Evolutionary conservation across 352 stramenopile genomes (phyloP).

Genomic region (Phytopythium cucurbitacearum): DNA sequence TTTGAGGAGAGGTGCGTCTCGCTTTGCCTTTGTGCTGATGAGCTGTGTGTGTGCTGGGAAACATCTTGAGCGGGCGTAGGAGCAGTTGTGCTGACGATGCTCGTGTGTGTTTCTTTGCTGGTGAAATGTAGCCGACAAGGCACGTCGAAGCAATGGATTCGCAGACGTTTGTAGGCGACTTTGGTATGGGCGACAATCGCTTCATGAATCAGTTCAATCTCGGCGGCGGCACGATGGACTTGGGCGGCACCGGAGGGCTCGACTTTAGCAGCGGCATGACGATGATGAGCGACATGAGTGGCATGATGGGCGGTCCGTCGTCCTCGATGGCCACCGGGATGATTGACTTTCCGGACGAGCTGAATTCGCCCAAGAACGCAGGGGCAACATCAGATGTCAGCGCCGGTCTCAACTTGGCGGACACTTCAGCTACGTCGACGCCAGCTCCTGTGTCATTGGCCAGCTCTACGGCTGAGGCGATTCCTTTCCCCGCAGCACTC

Average conservation of each 20-base stretch:
- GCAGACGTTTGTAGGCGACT: conserved; percentile 72
- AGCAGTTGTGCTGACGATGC: too few species aligned
- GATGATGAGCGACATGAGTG: conserved; percentile 59
- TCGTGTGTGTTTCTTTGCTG: conserved; percentile 2
- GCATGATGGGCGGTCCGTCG: conserved; percentile 24
- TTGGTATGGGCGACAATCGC: conserved; percentile 61
- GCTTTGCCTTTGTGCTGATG: too few species aligned
- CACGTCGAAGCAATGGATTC: conserved; percentile 54
- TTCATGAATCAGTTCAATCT: conserved; percentile 79
- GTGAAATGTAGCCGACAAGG: neutral
- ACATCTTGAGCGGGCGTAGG: too few species aligned
- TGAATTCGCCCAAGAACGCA: conserved; percentile 65
- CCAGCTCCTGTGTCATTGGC: conserved; percentile 22
- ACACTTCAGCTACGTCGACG: conserved; percentile 26
- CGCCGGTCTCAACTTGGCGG: conserved; percentile 10
- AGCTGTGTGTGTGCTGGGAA: too few species aligned
- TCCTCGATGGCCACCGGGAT: conserved; percentile 21
- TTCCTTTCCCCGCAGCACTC: conserved; percentile 73
- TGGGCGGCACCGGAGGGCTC: conserved; percentile 23
- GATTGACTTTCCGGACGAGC: conserved; percentile 84
- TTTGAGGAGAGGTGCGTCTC: too few species aligned
- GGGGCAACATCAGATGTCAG: conserved; percentile 9
- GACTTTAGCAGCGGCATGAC: conserved; percentile 68
- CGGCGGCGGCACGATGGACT: conserved; percentile 29
- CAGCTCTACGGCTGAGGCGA: conserved; percentile 40